Conservation (phyloP, 306 rosid genomes). For the Vigna trinervia region DNA sequence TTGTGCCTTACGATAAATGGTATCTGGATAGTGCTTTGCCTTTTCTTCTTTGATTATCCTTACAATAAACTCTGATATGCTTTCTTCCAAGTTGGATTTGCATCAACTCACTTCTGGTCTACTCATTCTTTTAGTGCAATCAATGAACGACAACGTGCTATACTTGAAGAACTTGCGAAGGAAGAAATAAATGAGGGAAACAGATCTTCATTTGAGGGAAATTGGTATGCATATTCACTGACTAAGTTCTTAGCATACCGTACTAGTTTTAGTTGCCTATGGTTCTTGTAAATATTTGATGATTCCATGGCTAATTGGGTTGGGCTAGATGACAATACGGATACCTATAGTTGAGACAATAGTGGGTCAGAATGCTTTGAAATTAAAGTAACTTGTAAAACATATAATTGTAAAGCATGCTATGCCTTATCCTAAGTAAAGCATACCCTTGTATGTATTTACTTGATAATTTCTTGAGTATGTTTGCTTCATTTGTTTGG, state of each 20-base stretch:
- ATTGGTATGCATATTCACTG: slow-evolving; percentile 60
- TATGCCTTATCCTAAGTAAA: slow-evolving; percentile 12
- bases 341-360: slow-evolving; percentile 23
- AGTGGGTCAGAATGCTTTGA: slow-evolving; percentile 30
- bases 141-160: slow-evolving; percentile 82
- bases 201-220: slow-evolving; percentile 58
- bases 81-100: slow-evolving; percentile 36
- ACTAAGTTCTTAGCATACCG: slow-evolving; percentile 18
- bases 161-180: slow-evolving; percentile 84
- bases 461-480: slow-evolving; percentile 35
- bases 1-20: slow-evolving; percentile 22
- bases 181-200: slow-evolving; percentile 76
- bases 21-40: slow-evolving; percentile 29
- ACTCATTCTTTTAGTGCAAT: slow-evolving; percentile 55
- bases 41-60: slow-evolving; percentile 29
- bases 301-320: slow-evolving; percentile 36
- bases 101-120: slow-evolving; percentile 45
- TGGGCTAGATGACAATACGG: slow-evolving; percentile 21
- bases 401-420: not conserved
- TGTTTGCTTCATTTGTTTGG: slow-evolving; percentile 34
- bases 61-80: slow-evolving; percentile 1
- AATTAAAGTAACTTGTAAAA: slow-evolving; percentile 9
- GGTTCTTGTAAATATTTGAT: slow-evolving; percentile 32
- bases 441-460: slow-evolving; percentile 4
- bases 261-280: slow-evolving; percentile 16